These are phyloP conservation scores for Babesia caballi DNA, from an alignment of 169 alveolate genomes.

Conservation along the genomic window DNA sequence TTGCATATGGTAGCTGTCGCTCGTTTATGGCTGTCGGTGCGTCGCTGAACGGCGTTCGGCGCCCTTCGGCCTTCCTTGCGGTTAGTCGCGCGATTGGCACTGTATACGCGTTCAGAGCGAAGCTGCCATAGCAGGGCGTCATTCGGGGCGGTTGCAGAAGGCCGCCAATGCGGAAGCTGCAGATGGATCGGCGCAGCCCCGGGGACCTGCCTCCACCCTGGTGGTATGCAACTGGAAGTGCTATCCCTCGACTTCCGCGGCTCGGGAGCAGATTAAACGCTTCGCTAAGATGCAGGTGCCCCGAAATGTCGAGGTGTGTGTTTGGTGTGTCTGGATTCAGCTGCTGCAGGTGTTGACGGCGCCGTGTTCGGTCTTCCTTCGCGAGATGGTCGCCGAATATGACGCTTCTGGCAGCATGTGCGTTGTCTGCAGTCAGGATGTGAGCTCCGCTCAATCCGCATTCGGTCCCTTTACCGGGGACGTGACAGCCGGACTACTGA, in stretches of 20 bases:
- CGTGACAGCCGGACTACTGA: constrained; percentile 70
- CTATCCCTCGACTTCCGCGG: constrained; percentile 4
- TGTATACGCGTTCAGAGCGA: not conserved
- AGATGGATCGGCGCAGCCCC: not conserved
- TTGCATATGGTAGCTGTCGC: not conserved
- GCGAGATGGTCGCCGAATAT: constrained; percentile 38
- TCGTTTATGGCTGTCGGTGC: not conserved
- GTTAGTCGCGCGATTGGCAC: not conserved
- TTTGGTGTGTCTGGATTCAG: not conserved
- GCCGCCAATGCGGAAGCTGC: not conserved
- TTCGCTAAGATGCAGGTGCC: constrained; percentile 21
- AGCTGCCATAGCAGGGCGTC: not conserved
- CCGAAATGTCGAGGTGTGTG: constrained; percentile 33
- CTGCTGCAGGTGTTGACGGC: constrained; percentile 37
- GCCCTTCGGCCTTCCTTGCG: not conserved
- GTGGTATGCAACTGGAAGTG: constrained; percentile 66
- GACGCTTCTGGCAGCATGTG: constrained; percentile 13
- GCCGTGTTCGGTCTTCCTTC: constrained; percentile 30
- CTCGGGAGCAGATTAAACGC: constrained; percentile 16
- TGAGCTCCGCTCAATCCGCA: constrained; percentile 31
- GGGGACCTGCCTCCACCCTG: not conserved
- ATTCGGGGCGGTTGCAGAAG: not conserved
- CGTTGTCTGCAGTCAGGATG: constrained; percentile 51
- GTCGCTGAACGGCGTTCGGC: not conserved
- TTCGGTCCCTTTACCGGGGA: constrained; percentile 78